A percentile compares a stretch with the other conserved stretches of the same genome.
phyloP scores from a whole-genome alignment of 1,284 basidiomycete genomes.

The Coriolopsis trogii region DNA sequence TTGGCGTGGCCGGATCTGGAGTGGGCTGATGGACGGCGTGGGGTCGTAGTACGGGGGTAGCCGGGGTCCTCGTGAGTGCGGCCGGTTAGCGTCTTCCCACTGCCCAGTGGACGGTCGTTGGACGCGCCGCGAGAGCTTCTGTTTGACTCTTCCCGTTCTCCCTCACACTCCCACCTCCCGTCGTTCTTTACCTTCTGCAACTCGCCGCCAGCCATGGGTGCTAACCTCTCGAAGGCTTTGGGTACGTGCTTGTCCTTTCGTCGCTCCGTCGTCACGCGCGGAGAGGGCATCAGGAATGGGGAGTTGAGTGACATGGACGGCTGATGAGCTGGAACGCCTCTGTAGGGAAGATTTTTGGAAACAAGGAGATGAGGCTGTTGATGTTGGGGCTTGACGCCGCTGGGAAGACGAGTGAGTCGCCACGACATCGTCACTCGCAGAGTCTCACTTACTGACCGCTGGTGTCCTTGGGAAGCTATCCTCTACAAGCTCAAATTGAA shows the following conservation, averaged over 20 bases:
- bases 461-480: conserved; percentile 66
- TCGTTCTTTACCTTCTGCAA: conserved; percentile 50
- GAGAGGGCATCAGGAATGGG: neutral
- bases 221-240: conserved; percentile 76
- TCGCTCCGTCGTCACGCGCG: neutral
- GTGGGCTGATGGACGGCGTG: no score
- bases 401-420: conserved; percentile 87
- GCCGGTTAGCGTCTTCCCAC: conserved; percentile 1
- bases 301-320: conserved; percentile 7
- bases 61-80: neutral
- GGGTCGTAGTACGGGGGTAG: neutral
- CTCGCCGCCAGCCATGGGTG: conserved; percentile 60
- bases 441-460: conserved; percentile 16
- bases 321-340: conserved; percentile 19
- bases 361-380: conserved; percentile 97
- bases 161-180: conserved; percentile 39
- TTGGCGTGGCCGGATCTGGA: no score
- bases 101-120: neutral
- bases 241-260: conserved; percentile 42
- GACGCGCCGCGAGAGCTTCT: conserved; percentile 7
- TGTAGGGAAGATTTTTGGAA: conserved; percentile 92
- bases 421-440: neutral
- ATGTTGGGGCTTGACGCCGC: conserved; percentile 96
- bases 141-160: conserved; percentile 28
- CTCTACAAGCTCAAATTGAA: conserved; percentile 99